Evolutionary conservation across 257 asterid genomes (phyloP), one percentile per base, ranked within the genome.

Genomic region (Linderniella brevidens): DNA sequence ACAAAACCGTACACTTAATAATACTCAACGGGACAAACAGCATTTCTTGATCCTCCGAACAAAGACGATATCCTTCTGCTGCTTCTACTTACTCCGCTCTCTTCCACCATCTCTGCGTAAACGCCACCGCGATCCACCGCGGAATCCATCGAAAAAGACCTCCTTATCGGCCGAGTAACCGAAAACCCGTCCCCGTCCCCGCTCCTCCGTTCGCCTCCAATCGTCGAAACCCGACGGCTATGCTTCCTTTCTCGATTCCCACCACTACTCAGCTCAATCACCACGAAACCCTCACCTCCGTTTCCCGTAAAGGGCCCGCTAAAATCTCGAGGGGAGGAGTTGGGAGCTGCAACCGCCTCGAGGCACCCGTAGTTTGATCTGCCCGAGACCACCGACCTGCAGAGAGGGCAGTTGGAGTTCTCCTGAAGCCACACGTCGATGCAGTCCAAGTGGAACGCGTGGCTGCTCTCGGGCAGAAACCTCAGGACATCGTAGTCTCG

Each of bases 121-220:
- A 29, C 92, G 90, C 20, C 70, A 48, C 55, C 67, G 64, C 45
- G 68, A 56, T 84, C 95, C 29, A 70, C 67, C 0, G 92, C 94
- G 8, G 98, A 80, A 63, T 78, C 90, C 95, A 88, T 84, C 0
- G 98, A 88, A 37, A 88, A 78, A 3, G 98, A 88, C 57, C 98
- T 69, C n/a, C 95, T 73, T 17, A 80, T 68, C 4, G 86, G 80
- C 36, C 80, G 80, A 36, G 80, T 63, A 8, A 37, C 48, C 45
- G 83, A 83, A 5, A 61, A 69, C 35, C 76, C 86, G 55, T 78
- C 86, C 57, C 67, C 74, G 13, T 58, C 14, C 55, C 95, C 62
- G 11, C n/a, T n/a, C n/a, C n/a, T 76, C 38, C 84, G 80, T 49
- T 88, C 98, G 46, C 80, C 96, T 25, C 93, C 94, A 82, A 70